A percentile compares a stretch with the other conserved stretches of the same genome.
phyloP scores from a whole-genome alignment of 371 early-diverging fungal genomes.

The Chytridiales sp. region DNA sequence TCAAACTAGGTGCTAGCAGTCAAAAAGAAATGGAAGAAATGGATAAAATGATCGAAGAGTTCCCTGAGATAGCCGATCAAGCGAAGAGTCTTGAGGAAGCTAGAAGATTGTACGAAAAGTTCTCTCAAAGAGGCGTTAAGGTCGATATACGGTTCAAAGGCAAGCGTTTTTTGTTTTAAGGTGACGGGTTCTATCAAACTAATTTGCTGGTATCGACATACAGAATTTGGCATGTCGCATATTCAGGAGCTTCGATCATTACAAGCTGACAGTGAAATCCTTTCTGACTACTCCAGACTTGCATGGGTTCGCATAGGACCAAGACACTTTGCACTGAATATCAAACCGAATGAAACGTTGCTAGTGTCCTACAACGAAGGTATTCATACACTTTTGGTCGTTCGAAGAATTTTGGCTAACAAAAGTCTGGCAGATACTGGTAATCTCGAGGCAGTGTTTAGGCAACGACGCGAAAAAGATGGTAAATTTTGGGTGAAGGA shows the following conservation, averaged over 20 bases:
- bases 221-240: constrained; percentile 1
- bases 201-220: neutral
- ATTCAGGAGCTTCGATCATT: neutral
- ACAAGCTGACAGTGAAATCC: neutral
- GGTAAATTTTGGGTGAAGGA: constrained; percentile 12
- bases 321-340: constrained; percentile 7
- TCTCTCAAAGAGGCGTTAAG: no score
- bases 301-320: constrained; percentile 32
- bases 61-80: neutral
- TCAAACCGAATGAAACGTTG: constrained; percentile 6
- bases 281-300: constrained; percentile 7
- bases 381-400: neutral
- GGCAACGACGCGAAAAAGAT: neutral
- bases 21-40: neutral
- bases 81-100: neutral
- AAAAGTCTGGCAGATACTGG: neutral
- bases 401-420: neutral
- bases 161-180: neutral
- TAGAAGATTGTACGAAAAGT: neutral
- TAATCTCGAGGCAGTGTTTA: no score
- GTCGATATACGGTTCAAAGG: neutral
- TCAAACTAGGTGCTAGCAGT: neutral
- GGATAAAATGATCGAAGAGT: neutral
- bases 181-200: neutral
- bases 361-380: neutral